Percentiles rank a stretch among this genome's conserved stretches.
Evolutionary conservation across 2,329 filamentous ascomycete species (phyloP).

Genomic region (Coccinonectria pachysandricola): DNA sequence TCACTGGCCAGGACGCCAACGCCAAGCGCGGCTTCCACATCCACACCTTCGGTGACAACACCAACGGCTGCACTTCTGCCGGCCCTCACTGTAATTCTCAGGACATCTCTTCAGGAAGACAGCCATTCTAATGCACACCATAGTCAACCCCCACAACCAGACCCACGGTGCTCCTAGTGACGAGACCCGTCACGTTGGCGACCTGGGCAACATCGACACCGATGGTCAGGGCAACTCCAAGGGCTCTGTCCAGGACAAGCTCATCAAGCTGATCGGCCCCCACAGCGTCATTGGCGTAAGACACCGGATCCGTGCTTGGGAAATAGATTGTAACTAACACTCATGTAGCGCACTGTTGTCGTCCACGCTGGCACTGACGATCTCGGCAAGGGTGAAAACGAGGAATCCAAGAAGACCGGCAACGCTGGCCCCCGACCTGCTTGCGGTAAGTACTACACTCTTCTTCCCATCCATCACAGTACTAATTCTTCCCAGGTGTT

Average conservation of each 20-base stretch:
- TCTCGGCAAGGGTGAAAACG: constrained; percentile 81
- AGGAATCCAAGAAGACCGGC: constrained; percentile 97
- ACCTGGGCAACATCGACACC: constrained; percentile 94
- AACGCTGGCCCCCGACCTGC: constrained; percentile 90
- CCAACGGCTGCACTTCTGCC: constrained; percentile 97
- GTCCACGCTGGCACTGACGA: constrained; percentile 94
- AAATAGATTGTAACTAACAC: too few species aligned
- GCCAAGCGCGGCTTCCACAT: constrained; percentile 97
- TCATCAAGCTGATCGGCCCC: constrained; percentile 91
- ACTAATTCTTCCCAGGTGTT: constrained; percentile 46
- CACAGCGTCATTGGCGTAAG: constrained; percentile 88
- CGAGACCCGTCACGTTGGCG: constrained; percentile 84
- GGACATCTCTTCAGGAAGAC: neutral
- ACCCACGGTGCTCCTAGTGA: constrained; percentile 81
- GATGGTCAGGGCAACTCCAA: constrained; percentile 84
- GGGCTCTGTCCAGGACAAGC: constrained; percentile 68
- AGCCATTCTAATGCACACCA: neutral
- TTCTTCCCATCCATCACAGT: neutral
- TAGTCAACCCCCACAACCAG: constrained; percentile 94
- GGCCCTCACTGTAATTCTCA: constrained; percentile 80
- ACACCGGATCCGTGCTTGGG: too few species aligned
- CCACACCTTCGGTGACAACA: constrained; percentile 99
- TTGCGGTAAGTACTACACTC: constrained; percentile 57
- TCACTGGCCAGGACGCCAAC: constrained; percentile 85
- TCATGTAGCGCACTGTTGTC: constrained; percentile 76